Base-by-base conservation (phyloP, 2,329 filamentous ascomycete species). In the Ceratocystis albifundus region DNA sequence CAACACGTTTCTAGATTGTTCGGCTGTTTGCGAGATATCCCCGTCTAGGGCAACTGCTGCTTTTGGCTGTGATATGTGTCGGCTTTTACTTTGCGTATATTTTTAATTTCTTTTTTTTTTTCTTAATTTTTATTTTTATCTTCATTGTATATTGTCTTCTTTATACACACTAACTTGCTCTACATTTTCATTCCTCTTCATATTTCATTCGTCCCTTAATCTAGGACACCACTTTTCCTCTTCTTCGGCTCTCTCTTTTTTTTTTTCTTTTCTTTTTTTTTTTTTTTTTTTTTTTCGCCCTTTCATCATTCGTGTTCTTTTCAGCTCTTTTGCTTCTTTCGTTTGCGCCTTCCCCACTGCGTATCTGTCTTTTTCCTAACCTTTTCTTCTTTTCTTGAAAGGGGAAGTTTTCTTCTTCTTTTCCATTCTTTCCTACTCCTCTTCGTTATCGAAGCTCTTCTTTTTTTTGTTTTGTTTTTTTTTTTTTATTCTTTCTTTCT, bases 1-100 rank as follows among this genome's bases (percentile, higher is more conserved):
- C 28, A 62, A 62, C 55, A 59, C 55, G 59, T 45, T 62, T 28
- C 59, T 61, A n/a, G 6, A 22, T 61, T 61, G 57, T 61, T 61
- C 32, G 32, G 59, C 32, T 45, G 6, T 28, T 44, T 36, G 59
- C n/a, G 25, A 30, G 59, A 62, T 22, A 32, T 20, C 7, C 12
- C 36, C 36, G 36, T 22, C 3, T n/a, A 45, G 20, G 59, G 59
- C 36, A 62, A 22, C 59, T 44, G 22, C 28, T 44, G 22, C 28
- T 44, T 59, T 41, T 41, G 15, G 15, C 45, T 65, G 3, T n/a
- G 30, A 28, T 15, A 12, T 65, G 41, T 41, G 10, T 12, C 36
- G 36, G 36, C 36, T 59, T 28, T 30, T 12, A 8, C 32, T n/a
- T 32, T 7, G 15, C 20, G 5, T 32, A n/a, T 36, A 32, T n/a